Percentiles rank a stretch among this genome's conserved stretches.
Evolutionary conservation across 805 yeast species (phyloP).

Genomic region (Cyberlindnera japonica): DNA sequence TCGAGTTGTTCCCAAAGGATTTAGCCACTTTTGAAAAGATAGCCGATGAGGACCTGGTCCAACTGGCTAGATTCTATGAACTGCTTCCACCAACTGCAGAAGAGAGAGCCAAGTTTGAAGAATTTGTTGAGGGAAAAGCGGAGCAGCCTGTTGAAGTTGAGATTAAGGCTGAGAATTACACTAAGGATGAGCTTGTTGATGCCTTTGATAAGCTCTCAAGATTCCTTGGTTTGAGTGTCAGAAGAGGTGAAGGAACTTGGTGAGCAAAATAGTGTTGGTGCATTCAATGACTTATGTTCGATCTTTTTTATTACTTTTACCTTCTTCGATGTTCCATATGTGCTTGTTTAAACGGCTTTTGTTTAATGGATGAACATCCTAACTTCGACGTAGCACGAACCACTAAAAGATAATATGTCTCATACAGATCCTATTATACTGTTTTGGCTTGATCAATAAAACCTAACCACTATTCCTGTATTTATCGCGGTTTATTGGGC

Average conservation of each 20-base stretch:
- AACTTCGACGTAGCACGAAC: too few relatives aligned
- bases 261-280: too few relatives aligned
- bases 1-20: conserved; percentile 54
- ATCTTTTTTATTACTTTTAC: neutral
- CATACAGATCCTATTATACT: too few relatives aligned
- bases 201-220: conserved; percentile 64
- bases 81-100: conserved; percentile 60
- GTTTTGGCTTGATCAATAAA: too few relatives aligned
- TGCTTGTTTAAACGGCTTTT: too few relatives aligned
- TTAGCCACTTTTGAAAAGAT: conserved; percentile 49
- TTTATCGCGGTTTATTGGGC: too few relatives aligned
- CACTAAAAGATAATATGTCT: too few relatives aligned
- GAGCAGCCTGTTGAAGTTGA: conserved; percentile 32
- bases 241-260: conserved; percentile 54
- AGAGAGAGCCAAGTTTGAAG: conserved; percentile 49
- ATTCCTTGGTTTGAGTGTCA: conserved; percentile 56
- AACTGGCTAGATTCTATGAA: conserved; percentile 71
- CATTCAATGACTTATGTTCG: neutral
- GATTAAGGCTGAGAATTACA: conserved; percentile 28
- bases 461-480: too few relatives aligned
- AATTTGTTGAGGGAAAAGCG: conserved; percentile 48
- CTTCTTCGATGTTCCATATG: neutral
- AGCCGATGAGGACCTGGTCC: conserved; percentile 42
- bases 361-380: too few relatives aligned
- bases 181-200: conserved; percentile 48